phyloP scores from a whole-genome alignment of 2,329 filamentous ascomycete species.

The Claviceps capensis region DNA sequence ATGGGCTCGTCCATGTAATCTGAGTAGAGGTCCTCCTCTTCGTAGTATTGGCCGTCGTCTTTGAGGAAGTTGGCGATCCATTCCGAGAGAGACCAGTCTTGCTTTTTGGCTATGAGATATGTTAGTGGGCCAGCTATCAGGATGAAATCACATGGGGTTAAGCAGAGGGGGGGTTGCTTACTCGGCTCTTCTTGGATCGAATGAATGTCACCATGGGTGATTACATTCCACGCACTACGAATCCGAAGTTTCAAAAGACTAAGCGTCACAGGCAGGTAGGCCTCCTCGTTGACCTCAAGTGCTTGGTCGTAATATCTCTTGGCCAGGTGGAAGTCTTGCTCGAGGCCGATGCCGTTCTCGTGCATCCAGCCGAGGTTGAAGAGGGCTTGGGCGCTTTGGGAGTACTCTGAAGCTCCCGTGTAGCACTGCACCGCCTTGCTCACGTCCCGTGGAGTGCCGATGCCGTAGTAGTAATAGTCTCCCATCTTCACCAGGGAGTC shows the following conservation, averaged over 20 bases:
- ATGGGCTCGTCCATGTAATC: constrained; percentile 42
- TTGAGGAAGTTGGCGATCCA: constrained; percentile 81
- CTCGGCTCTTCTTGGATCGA: constrained; percentile 81
- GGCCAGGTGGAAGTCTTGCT: constrained; percentile 92
- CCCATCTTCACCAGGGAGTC: constrained; percentile 97
- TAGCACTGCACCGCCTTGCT: constrained; percentile 92
- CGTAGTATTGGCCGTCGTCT: constrained; percentile 53
- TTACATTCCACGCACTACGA: constrained; percentile 85
- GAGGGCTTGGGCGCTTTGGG: constrained; percentile 85
- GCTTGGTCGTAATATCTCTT: constrained; percentile 94
- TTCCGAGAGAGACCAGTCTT: constrained; percentile 66
- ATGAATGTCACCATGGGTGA: constrained; percentile 83
- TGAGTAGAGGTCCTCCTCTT: constrained; percentile 34
- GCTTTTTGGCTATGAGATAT: constrained; percentile 42
- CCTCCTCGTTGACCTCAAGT: constrained; percentile 80
- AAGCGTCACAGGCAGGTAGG: constrained; percentile 83
- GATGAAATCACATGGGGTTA: too few relatives aligned
- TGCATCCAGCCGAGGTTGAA: constrained; percentile 99
- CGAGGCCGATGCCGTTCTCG: constrained; percentile 84
- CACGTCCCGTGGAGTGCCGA: constrained; percentile 56
- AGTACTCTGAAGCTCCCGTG: constrained; percentile 76
- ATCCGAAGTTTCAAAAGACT: constrained; percentile 74
- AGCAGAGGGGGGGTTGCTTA: constrained; percentile 29
- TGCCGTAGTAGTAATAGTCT: constrained; percentile 83
- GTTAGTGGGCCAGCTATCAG: too few relatives aligned